Evolutionary conservation across 257 asterid genomes (phyloP), one percentile per base, ranked within the genome.

Genomic region (Scutellaria barbata): DNA sequence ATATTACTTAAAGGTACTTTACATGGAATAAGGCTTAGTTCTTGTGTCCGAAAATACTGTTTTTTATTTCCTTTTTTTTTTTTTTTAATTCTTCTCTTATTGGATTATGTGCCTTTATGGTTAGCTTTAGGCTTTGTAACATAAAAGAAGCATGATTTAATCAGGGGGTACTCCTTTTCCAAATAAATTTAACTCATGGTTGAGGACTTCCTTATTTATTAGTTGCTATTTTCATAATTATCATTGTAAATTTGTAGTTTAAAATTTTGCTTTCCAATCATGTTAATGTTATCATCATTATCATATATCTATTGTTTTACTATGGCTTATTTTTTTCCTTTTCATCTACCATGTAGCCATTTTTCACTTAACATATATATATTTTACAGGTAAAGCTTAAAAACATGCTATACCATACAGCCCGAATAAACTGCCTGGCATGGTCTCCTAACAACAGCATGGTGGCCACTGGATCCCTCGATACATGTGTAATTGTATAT

Each of bases 401-500:
- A 76, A 91, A 94, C 75, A 88, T 89, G 99, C 69, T 94, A 35
- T 91, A 87, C 84, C 99, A 94, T 75, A 86, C 97, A 22, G 96
- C 99, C 7, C 82, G 97, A 53, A 86, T 94, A 80, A 92, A 91
- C 85, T 89, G 96, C 85, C 72, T 94, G 87, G 95, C 96, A 37
- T 94, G 99, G 99, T 91, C 96, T 58, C 99, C 96, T 8, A 80
- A 85, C 72, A 91, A 73, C 88, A 75, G 72, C 73, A 73, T 84
- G 90, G 87, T 94, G 71, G 97, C 96, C 62, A 89, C 96, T 56
- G 99, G 99, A 71, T 89, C 97, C 6, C 96, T 94, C 1, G 97
- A 94, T 76, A 94, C 96, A 0, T 86, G 96, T 61, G 90, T 94
- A 39, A 91, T 94, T 51, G 63, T 94, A 61, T 94, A 94, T 37